Base-by-base conservation (phyloP, 176 grass and related monocot genomes). In the Oryza meridionalis region DNA sequence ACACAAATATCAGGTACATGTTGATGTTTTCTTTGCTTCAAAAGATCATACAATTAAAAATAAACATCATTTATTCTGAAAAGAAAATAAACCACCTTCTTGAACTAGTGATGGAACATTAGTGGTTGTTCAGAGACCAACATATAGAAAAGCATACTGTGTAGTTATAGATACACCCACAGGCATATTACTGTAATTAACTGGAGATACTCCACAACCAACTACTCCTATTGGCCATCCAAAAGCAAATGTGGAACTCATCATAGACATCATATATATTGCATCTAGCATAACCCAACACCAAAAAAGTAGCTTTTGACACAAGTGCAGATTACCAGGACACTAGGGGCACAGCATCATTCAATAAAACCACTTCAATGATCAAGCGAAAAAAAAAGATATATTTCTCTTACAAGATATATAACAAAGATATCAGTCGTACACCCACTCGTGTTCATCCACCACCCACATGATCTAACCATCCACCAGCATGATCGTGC, bases 321-420 rank as follows among this genome's bases (percentile, higher is more conserved):
- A 62, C 72, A 64, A 77, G 66, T 77, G 79, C 37, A 70, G 35
- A 69, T 82, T 17, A 87, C 72, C 17, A 25, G 74, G 13, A 37
- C 50, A 50, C 38, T 70, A 27, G 72, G 64, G 40, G 72, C 55
- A 33, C 71, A 87, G 4, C 72, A 71, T 82, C 53, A 87, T 82
- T 77, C 65, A 81, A 46, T 61, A 76, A 59, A 58, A 62, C 78
- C 72, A 81, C 71, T 69, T 62, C 63, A 81, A 69, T 81, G 71
- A 81, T 76, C 70, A 1, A 8, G 22, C 13, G 65, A 51, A 76
- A 51, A 81, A 55, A 76, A 55, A 53, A 81, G 19, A 63, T 46
- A 86, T 75, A 40, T 40, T 75, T 47, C 47, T 69, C 17, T 69
- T 61, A 51, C 62, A 68, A 61, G 62, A 24, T 45, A 69, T 12